phyloP scores from a whole-genome alignment of 352 stramenopile genomes.

The Pseudoperonospora humuli region DNA sequence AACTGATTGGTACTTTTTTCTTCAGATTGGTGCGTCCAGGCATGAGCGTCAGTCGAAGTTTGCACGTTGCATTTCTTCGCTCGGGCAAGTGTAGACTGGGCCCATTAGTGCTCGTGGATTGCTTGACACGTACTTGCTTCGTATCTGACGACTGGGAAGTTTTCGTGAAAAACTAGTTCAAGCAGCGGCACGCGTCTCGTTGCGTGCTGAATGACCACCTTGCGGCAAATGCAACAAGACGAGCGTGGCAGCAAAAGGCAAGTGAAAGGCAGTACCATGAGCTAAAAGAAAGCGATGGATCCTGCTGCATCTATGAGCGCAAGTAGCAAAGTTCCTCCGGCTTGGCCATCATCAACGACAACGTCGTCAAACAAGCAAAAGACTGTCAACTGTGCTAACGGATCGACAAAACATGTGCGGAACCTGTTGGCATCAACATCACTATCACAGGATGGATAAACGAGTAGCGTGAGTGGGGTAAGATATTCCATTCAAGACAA shows the following conservation, averaged over 20 bases:
- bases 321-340: neutral
- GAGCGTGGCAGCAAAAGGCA: too few relatives aligned
- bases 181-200: slow-evolving; percentile 21
- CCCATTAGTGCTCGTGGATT: slow-evolving; percentile 49
- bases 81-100: slow-evolving; percentile 36
- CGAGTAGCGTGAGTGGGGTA: slow-evolving; percentile 4
- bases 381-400: too few relatives aligned
- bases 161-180: slow-evolving; percentile 21
- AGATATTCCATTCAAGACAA: slow-evolving; percentile 22
- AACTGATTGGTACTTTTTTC: neutral
- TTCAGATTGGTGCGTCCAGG: slow-evolving; percentile 33
- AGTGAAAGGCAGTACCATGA: too few relatives aligned
- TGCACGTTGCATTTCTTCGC: slow-evolving; percentile 48
- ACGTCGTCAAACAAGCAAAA: neutral
- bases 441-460: neutral
- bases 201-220: too few relatives aligned
- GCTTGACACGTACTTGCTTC: slow-evolving; percentile 56
- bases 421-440: too few relatives aligned
- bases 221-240: too few relatives aligned
- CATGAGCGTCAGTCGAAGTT: slow-evolving; percentile 52
- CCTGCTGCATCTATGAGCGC: too few relatives aligned
- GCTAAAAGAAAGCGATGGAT: too few relatives aligned
- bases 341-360: too few relatives aligned
- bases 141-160: slow-evolving; percentile 31
- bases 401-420: too few relatives aligned